A percentile compares a stretch with the other conserved stretches of the same genome.
Evolutionary conservation across 768 basidiomycete genomes (phyloP).

Genomic region (Leccinellum rugosiceps): DNA sequence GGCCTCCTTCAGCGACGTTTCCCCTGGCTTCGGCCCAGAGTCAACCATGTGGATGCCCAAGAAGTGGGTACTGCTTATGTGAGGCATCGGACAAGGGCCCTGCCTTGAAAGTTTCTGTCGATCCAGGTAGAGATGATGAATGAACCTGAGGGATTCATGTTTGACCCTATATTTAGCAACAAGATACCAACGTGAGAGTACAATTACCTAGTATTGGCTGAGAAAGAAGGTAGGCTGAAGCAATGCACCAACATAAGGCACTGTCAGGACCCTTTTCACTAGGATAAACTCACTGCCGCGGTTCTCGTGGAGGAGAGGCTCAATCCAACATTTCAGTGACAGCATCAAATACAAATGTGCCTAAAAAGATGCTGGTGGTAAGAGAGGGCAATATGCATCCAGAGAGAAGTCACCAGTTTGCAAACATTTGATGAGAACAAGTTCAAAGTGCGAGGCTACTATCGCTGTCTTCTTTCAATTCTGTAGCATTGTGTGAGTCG

Average conservation of each 20-base stretch:
- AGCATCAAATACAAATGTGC: constrained; percentile 71
- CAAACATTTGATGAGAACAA: too few relatives aligned
- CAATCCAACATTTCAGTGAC: constrained; percentile 63
- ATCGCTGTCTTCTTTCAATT: too few relatives aligned
- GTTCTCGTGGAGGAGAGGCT: constrained; percentile 53
- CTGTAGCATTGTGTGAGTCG: too few relatives aligned
- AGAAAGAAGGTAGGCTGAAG: constrained; percentile 61
- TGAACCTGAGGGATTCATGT: constrained; percentile 66
- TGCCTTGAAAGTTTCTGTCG: constrained; percentile 71
- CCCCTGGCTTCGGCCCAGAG: constrained; percentile 41
- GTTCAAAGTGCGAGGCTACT: too few relatives aligned
- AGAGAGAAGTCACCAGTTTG: too few relatives aligned
- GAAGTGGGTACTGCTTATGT: constrained; percentile 86
- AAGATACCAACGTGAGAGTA: background rate
- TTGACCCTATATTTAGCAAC: constrained; percentile 36
- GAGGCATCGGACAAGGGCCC: constrained; percentile 63
- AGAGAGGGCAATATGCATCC: too few relatives aligned
- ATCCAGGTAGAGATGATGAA: constrained; percentile 83
- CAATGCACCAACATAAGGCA: constrained; percentile 56
- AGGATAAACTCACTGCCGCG: constrained; percentile 44
- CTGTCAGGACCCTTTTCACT: constrained; percentile 44
- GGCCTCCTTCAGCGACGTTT: constrained; percentile 35
- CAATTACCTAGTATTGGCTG: constrained; percentile 52
- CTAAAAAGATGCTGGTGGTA: too few relatives aligned
- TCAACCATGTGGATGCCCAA: constrained; percentile 73